Conservation (phyloP, 352 stramenopile genomes). For the Pythium utonaiense region DNA sequence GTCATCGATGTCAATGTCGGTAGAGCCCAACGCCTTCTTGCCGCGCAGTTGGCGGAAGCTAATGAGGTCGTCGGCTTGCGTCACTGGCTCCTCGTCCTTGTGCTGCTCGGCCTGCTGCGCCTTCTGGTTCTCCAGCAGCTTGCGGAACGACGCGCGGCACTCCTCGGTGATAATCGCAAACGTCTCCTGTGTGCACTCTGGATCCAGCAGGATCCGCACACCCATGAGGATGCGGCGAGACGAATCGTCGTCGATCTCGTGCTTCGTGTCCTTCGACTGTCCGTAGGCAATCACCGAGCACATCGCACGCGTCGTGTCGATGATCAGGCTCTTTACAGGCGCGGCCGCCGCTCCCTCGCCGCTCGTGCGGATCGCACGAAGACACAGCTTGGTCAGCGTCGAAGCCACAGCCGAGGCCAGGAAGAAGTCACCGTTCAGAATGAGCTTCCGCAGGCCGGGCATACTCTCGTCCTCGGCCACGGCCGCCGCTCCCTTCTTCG, state of each 20-base stretch:
- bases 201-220: constrained; percentile 94
- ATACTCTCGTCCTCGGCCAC: constrained; percentile 62
- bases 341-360: constrained; percentile 39
- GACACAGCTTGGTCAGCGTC: constrained; percentile 96
- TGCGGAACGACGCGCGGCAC: constrained; percentile 73
- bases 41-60: constrained; percentile 96
- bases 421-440: constrained; percentile 96
- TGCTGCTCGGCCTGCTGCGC: constrained; percentile 61
- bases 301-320: constrained; percentile 73
- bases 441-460: constrained; percentile 82
- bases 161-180: constrained; percentile 78
- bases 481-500: constrained; percentile 30
- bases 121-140: constrained; percentile 75
- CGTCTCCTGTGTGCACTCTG: constrained; percentile 56
- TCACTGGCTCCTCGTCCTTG: constrained; percentile 49
- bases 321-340: constrained; percentile 62
- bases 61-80: constrained; percentile 95
- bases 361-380: constrained; percentile 78
- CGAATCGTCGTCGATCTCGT: constrained; percentile 93
- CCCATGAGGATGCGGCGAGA: constrained; percentile 94
- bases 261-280: constrained; percentile 70
- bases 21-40: constrained; percentile 89
- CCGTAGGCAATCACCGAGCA: constrained; percentile 70
- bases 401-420: constrained; percentile 91
- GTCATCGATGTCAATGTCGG: constrained; percentile 98